Conservation (phyloP, 805 yeast genomes). For the Monosporozyma solicola region DNA sequence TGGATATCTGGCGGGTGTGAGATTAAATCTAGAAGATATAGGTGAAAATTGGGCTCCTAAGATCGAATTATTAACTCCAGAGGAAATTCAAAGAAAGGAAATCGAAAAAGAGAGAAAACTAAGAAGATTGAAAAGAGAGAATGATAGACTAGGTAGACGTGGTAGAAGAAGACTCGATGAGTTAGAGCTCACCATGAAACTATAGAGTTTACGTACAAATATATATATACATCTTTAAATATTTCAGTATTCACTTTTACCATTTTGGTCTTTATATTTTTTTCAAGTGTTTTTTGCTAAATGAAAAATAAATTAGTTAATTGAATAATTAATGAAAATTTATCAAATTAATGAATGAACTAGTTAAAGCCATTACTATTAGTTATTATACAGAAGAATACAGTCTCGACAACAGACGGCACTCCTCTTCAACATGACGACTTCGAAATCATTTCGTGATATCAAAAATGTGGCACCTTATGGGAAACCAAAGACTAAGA, state of each 20-base stretch:
- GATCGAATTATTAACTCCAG: conserved; percentile 75
- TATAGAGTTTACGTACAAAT: background rate
- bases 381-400: too few relatives aligned
- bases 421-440: background rate
- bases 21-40: conserved; percentile 64
- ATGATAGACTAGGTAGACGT: conserved; percentile 40
- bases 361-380: too few relatives aligned
- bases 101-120: conserved; percentile 89
- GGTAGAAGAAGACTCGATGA: conserved; percentile 44
- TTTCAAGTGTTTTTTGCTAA: background rate
- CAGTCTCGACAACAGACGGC: background rate
- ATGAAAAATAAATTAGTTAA: background rate
- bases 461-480: conserved; percentile 6
- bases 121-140: conserved; percentile 87
- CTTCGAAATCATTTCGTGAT: conserved; percentile 7
- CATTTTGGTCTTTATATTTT: background rate
- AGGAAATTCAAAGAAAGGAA: conserved; percentile 92
- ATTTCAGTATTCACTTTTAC: background rate
- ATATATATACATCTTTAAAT: background rate
- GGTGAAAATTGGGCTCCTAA: conserved; percentile 84
- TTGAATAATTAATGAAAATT: background rate
- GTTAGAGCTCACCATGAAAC: conserved; percentile 16
- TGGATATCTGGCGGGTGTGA: conserved; percentile 55
- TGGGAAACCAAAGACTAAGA: conserved; percentile 3
- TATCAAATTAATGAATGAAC: background rate